Evolutionary conservation across 2,329 filamentous ascomycete species (phyloP).

Genomic region (Blastomyces gilchristii): DNA sequence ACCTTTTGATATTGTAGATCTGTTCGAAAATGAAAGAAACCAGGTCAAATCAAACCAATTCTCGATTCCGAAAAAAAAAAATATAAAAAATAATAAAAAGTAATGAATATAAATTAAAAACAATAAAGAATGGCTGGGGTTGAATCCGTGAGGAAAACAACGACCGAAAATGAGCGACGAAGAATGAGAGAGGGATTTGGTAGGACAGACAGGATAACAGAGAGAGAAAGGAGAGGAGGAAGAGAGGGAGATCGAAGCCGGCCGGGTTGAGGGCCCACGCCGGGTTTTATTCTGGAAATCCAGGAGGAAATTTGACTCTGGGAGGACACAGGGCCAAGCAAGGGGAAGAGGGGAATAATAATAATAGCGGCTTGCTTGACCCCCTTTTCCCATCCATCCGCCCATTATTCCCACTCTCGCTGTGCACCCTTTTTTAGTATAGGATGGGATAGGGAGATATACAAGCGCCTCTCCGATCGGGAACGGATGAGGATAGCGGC

Average conservation of each 20-base stretch:
- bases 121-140: neutral
- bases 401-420: neutral
- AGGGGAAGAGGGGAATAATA: neutral
- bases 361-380: neutral
- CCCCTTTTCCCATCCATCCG: neutral
- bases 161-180: neutral
- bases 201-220: neutral
- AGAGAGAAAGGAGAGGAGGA: neutral
- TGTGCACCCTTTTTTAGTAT: neutral
- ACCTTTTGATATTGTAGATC: neutral
- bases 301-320: neutral
- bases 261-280: neutral
- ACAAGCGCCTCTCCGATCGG: neutral
- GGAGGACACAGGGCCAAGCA: neutral
- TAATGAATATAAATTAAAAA: neutral
- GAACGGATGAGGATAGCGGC: no score
- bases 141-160: neutral
- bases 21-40: neutral
- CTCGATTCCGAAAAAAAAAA: neutral
- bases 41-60: neutral
- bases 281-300: neutral
- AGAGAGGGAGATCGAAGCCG: neutral
- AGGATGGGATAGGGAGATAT: neutral
- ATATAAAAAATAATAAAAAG: no score
- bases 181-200: neutral